Evolutionary conservation across 257 asterid species (phyloP).

Genomic region (Linaria vulgaris): DNA sequence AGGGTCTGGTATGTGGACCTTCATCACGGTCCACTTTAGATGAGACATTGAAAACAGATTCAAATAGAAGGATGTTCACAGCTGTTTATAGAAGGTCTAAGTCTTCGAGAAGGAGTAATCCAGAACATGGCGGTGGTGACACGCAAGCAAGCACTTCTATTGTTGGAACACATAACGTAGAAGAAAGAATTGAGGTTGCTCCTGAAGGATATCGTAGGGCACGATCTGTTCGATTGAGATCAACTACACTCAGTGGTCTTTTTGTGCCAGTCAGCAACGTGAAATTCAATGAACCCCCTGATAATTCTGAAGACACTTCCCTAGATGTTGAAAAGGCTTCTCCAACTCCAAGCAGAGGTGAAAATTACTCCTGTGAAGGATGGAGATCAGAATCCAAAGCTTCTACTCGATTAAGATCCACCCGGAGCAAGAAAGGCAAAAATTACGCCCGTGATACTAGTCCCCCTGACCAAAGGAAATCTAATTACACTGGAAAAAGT

Average conservation of each 20-base stretch:
- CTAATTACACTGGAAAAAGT: constrained; percentile 58
- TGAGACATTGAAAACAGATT: constrained; percentile 49
- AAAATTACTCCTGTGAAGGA: constrained; percentile 54
- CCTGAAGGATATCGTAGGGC: constrained; percentile 67
- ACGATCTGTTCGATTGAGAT: constrained; percentile 64
- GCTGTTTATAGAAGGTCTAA: constrained; percentile 85
- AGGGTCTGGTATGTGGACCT: constrained; percentile 41
- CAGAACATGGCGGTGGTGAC: constrained; percentile 42
- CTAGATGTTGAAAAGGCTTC: constrained; percentile 45
- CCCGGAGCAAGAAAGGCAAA: constrained; percentile 63
- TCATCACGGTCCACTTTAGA: constrained; percentile 39
- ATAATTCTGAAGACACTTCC: constrained; percentile 53
- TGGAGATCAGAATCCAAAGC: constrained; percentile 44
- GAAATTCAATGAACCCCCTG: constrained; percentile 38
- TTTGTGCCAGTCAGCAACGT: constrained; percentile 38
- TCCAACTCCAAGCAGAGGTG: constrained; percentile 46
- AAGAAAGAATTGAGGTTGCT: constrained; percentile 45
- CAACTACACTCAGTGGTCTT: constrained; percentile 47
- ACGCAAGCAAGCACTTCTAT: constrained; percentile 68
- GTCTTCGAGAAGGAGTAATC: constrained; percentile 52
- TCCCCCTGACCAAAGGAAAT: constrained; percentile 62
- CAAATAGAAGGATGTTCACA: constrained; percentile 62
- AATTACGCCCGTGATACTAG: constrained; percentile 47
- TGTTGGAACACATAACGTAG: constrained; percentile 37
- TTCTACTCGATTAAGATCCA: constrained; percentile 64